Percentiles rank a stretch among this genome's conserved stretches.
Conservation (phyloP, 495 filamentous ascomycete species). For the Neurospora sp. region DNA sequence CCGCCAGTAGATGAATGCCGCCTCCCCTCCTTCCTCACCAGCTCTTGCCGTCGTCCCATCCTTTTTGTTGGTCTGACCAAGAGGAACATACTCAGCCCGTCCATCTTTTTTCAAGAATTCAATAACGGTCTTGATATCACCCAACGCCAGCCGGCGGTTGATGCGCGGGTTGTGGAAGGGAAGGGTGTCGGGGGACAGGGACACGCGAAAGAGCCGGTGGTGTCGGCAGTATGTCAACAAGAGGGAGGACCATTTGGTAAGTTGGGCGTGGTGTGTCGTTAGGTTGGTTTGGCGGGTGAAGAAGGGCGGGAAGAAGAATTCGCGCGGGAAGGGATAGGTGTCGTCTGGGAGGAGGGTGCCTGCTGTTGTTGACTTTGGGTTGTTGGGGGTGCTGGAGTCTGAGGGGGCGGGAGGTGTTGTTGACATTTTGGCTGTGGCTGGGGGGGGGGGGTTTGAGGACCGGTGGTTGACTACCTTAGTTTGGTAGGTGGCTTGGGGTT, state of each 20-base stretch:
- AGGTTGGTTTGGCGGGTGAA: constrained; percentile 72
- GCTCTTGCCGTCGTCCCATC: constrained; percentile 41
- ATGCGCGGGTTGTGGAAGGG: constrained; percentile 46
- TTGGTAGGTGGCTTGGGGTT: neutral
- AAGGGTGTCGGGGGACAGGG: constrained; percentile 47
- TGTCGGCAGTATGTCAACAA: constrained; percentile 76
- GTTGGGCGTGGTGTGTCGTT: constrained; percentile 64
- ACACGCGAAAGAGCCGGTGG: constrained; percentile 61
- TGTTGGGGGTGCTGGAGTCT: neutral
- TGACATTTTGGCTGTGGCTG: neutral
- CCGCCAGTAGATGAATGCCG: constrained; percentile 37
- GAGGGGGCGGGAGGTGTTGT: neutral
- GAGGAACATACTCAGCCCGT: constrained; percentile 56
- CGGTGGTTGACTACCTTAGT: neutral
- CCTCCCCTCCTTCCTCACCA: neutral
- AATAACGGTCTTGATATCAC: constrained; percentile 58
- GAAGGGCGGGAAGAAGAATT: constrained; percentile 63
- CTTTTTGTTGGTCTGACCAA: constrained; percentile 38
- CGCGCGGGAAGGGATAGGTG: constrained; percentile 37
- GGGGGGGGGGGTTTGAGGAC: neutral
- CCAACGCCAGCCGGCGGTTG: constrained; percentile 45
- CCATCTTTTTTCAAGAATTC: constrained; percentile 62
- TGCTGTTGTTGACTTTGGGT: neutral
- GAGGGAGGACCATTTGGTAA: constrained; percentile 73
- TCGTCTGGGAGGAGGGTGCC: neutral